Percentiles rank a stretch among this genome's conserved stretches.
These are phyloP conservation scores for Oropetium thomaeum DNA, from an alignment of 176 grass and related monocot genomes.

Conservation along the genomic window DNA sequence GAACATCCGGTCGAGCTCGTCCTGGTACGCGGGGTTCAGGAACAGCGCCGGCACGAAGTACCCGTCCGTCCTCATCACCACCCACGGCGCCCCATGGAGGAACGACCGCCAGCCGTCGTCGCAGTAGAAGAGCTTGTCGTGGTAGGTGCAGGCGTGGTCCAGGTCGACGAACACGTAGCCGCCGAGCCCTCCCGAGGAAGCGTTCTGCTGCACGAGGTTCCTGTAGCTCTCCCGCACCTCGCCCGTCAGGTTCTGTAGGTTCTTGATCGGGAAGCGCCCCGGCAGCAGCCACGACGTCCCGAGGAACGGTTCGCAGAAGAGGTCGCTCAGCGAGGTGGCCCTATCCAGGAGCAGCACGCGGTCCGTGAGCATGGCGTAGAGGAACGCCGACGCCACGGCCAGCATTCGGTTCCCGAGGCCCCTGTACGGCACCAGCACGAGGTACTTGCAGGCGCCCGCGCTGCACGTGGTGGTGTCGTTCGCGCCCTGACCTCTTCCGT, in stretches of 20 bases:
- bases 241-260: conserved; percentile 31
- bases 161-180: conserved; percentile 51
- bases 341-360: conserved; percentile 53
- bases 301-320: conserved; percentile 73
- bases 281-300: conserved; percentile 64
- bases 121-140: conserved; percentile 65
- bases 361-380: conserved; percentile 63
- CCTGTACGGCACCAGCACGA: conserved; percentile 39
- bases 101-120: conserved; percentile 41
- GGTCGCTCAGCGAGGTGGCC: conserved; percentile 22
- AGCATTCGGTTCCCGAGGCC: conserved; percentile 68
- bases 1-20: conserved; percentile 52
- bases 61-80: conserved; percentile 54
- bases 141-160: conserved; percentile 13
- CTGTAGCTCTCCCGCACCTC: conserved; percentile 49
- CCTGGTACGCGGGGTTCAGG: conserved; percentile 43
- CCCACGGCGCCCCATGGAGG: conserved; percentile 48
- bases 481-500: neutral
- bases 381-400: conserved; percentile 63
- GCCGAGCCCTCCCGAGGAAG: no score
- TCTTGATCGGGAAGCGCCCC: conserved; percentile 39
- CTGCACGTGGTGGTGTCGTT: no score
- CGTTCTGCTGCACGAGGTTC: conserved; percentile 26
- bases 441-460: conserved; percentile 50
- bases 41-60: conserved; percentile 68